Percentiles rank a stretch among this genome's conserved stretches.
These are phyloP conservation scores for Chromera velia DNA, from an alignment of 73 alveolate genomes.

Conservation along the genomic window DNA sequence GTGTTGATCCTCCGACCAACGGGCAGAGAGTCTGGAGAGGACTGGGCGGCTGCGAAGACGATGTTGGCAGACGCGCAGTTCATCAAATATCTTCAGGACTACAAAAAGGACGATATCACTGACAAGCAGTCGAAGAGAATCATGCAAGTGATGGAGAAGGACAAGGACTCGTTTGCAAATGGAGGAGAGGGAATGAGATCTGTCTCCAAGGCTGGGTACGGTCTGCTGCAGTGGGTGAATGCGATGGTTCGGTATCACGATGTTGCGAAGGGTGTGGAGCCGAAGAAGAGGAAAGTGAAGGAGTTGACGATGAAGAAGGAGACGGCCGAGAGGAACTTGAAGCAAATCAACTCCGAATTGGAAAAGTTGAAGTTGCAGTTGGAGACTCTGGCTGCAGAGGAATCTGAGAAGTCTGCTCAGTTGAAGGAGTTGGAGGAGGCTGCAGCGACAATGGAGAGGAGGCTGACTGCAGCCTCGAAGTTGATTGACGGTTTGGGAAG, in stretches of 20 bases:
- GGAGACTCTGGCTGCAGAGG: conserved; percentile 71
- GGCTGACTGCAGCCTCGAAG: conserved; percentile 87
- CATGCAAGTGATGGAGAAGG: conserved; percentile 38
- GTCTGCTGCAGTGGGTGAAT: conserved; percentile 60
- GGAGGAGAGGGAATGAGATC: conserved; percentile 19
- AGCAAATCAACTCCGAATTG: conserved; percentile 63
- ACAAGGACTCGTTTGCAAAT: conserved; percentile 17
- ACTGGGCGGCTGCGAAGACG: conserved; percentile 63
- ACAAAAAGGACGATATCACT: conserved; percentile 50
- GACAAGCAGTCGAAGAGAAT: conserved; percentile 53
- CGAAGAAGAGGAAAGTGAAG: conserved; percentile 67
- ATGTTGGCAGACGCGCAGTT: conserved; percentile 58
- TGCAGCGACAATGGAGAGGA: conserved; percentile 77
- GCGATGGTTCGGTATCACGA: conserved; percentile 69
- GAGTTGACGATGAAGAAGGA: conserved; percentile 71
- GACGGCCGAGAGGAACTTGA: conserved; percentile 73
- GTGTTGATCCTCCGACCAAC: background rate
- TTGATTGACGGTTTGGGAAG: conserved; percentile 85
- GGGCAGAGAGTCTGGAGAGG: conserved; percentile 49
- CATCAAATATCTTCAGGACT: conserved; percentile 51
- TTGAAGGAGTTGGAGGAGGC: conserved; percentile 53
- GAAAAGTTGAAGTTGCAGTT: conserved; percentile 70
- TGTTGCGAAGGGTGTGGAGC: conserved; percentile 65
- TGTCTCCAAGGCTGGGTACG: conserved; percentile 61
- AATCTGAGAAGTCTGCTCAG: conserved; percentile 63